Conservation (phyloP, 768 basidiomycete genomes). For the Hygrophorus russula region DNA sequence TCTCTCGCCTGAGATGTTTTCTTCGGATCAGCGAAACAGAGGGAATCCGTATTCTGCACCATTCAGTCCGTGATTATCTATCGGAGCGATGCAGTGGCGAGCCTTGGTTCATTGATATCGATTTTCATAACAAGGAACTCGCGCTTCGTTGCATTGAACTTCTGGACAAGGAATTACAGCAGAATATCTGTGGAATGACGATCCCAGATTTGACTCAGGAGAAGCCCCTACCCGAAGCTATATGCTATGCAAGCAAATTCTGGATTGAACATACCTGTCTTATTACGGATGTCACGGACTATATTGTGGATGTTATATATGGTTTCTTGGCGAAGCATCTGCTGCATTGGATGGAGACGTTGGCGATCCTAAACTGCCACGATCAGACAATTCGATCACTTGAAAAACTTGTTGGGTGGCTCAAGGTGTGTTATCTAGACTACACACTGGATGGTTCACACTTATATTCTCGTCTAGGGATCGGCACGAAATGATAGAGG, state of each 20-base stretch:
- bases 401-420: conserved; percentile 1
- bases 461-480: not conserved
- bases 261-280: conserved; percentile 4
- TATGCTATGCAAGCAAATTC: conserved; percentile 1
- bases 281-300: not conserved
- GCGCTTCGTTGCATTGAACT: not conserved
- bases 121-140: not conserved
- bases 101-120: not conserved
- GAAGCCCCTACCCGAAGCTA: not conserved
- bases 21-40: not conserved
- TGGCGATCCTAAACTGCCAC: not conserved
- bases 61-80: conserved; percentile 3
- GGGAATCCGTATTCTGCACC: conserved; percentile 3
- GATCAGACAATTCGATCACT: not conserved
- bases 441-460: not conserved
- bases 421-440: not conserved
- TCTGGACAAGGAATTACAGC: not conserved
- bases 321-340: not conserved
- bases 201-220: not conserved
- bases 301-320: not conserved
- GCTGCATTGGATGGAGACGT: conserved; percentile 4
- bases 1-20: conserved; percentile 2
- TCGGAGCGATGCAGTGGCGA: not conserved
- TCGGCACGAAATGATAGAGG: not conserved
- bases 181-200: not conserved